Evolutionary conservation across 169 alveolate species (phyloP), one percentile per base, ranked within the genome.

Genomic region (Condylostoma magnum): DNA sequence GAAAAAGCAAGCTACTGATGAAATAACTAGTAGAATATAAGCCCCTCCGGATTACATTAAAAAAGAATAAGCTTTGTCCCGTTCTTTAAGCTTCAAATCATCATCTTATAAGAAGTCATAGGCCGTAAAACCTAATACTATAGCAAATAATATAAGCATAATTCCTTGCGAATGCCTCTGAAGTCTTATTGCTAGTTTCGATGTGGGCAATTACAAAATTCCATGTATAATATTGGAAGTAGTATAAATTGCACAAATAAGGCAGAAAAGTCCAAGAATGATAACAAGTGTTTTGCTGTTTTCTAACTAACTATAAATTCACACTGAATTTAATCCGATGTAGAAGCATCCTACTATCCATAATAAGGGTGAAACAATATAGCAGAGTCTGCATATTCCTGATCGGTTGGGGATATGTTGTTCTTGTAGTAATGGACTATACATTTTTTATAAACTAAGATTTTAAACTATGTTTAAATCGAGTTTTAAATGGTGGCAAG

Each of bases 301-400:
- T 55, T 18, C 20, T 15, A n/a, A 22, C 51, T 30, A 18, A 15
- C 36, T 12, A 22, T 55, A 33, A 3, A 55, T 55, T 18, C 25
- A 30, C 12, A 55, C 15, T 15, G 68, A 10, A 28, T 15, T 25
- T 22, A 55, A 15, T 1, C 33, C 43, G 1, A 55, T 10, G 25
- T 28, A 55, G 2, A 55, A 33, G 15, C 51, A 22, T 15, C 68
- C 68, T n/a, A 55, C 27, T 33, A 55, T 55, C 68, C 68, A 55
- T 12, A 55, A 15, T 33, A 55, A 28, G 15, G 68, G 68, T 10
- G 68, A 22, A 22, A 27, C 51, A 15, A 55, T 10, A 25, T 28
- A 33, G 3, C 44, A 55, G 8, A 55, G n/a, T 10, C 68, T 20
- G 33, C 68, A 55, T n/a, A n/a, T n/a, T n/a, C n/a, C n/a, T n/a